Evolutionary conservation across 805 yeast genomes (phyloP), one percentile per base, ranked within the genome.

Genomic region (Saturnispora sekii): DNA sequence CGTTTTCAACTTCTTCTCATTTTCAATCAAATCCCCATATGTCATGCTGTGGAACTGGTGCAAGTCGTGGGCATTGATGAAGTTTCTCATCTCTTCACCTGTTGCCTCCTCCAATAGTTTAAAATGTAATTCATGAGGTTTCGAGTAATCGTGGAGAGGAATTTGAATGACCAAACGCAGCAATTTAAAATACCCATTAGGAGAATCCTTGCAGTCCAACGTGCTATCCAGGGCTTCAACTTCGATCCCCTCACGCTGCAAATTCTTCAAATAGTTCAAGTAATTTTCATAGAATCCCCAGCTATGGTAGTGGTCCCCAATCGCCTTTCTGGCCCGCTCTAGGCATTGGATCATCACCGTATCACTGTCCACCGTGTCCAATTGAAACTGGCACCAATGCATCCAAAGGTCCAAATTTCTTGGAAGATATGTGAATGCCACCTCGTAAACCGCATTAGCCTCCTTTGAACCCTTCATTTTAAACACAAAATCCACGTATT

Each of bases 231-330:
- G 21, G 7, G 18, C 31, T 9, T 35, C 35, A 9, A 41, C 6
- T n/a, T 30, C n/a, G 4, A 30, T 33, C 10, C 28, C 28, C 5
- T 26, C 29, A 12, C 11, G n/a, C 4, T 53, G 47, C 8, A 62
- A 56, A 2, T 58, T 56, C 38, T 58, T 50, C 34, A 76, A 60
- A 48, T 73, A 70, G 3, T 64, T 53, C 32, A 79, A 51, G 53
- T 77, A 79, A 17, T 65, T 51, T 43, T 68, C 71, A 60, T 79
- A 80, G 44, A 78, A 71, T 37, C 71, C 71, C 51, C 64, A 69
- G 3, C 73, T 53, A 51, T 72, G 69, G 49, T 67, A 80, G 54
- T 79, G 79, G 34, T 52, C 57, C 0, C 85, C 84, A 17, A 80
- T 67, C 30, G 56, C 61, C 9, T 39, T 26, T 42, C 83, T 66